Percentiles rank a stretch among this genome's conserved stretches.
Evolutionary conservation across 2,329 filamentous ascomycete species (phyloP).

Genomic region (Neocatenulostroma microsporum): DNA sequence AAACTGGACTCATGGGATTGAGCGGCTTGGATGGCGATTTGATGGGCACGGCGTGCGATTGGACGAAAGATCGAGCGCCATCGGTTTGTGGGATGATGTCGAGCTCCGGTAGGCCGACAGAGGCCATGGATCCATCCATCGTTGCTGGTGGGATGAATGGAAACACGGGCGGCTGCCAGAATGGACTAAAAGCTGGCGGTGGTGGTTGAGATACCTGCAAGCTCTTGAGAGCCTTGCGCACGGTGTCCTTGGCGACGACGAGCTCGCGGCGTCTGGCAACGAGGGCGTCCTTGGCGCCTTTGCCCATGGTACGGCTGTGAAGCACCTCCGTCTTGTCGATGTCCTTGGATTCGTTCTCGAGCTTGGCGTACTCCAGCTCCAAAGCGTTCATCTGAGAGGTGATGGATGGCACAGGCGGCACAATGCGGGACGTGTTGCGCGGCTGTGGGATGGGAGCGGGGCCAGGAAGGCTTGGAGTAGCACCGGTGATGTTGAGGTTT

Average conservation of each 20-base stretch:
- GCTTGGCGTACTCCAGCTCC: constrained; percentile 30
- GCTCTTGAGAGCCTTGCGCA: constrained; percentile 29
- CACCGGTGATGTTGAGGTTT: constrained; percentile 26
- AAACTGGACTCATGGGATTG: constrained; percentile 33
- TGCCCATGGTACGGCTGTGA: constrained; percentile 26
- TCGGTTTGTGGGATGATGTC: constrained; percentile 20
- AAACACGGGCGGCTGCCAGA: constrained; percentile 18
- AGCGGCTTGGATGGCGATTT: constrained; percentile 24
- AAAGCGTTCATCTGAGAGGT: constrained; percentile 27
- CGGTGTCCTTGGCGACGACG: constrained; percentile 26
- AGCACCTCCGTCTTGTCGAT: constrained; percentile 32
- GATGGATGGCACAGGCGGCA: constrained; percentile 19
- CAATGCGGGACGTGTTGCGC: background rate
- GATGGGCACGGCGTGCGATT: constrained; percentile 28
- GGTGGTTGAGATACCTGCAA: constrained; percentile 19
- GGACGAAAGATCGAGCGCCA: constrained; percentile 17
- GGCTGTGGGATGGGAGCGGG: background rate
- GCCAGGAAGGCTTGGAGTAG: constrained; percentile 5
- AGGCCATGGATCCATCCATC: constrained; percentile 24
- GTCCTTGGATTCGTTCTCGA: constrained; percentile 29
- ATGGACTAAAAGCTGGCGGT: too few relatives aligned
- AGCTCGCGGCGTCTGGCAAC: constrained; percentile 28
- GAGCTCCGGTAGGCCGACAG: background rate
- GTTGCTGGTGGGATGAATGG: constrained; percentile 22
- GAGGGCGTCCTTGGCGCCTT: constrained; percentile 25